phyloP scores from a whole-genome alignment of 2,329 filamentous ascomycete genomes.

The Metarhizium robertsii region DNA sequence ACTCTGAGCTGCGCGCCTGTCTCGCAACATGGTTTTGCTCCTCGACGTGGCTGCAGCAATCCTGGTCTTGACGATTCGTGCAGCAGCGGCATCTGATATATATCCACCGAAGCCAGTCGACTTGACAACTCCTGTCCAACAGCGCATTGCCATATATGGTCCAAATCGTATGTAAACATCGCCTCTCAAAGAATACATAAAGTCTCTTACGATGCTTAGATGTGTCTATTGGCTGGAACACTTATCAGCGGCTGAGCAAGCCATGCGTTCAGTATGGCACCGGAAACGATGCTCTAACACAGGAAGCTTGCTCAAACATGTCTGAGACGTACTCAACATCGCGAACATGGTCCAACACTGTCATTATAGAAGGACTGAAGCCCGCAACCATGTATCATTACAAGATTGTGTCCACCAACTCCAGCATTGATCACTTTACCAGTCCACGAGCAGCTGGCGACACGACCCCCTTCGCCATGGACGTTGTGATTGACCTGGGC shows the following conservation, averaged over 20 bases:
- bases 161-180: background rate
- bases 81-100: background rate
- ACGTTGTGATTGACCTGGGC: conserved; percentile 42
- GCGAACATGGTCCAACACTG: conserved; percentile 41
- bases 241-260: conserved; percentile 34
- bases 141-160: background rate
- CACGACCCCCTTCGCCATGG: conserved; percentile 40
- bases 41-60: background rate
- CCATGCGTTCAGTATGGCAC: conserved; percentile 44
- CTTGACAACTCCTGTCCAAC: background rate
- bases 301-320: conserved; percentile 31
- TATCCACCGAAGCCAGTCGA: background rate
- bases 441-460: conserved; percentile 46
- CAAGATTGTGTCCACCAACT: conserved; percentile 47
- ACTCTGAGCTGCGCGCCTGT: background rate
- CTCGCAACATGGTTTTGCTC: background rate
- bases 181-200: too few species aligned
- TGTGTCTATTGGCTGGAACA: conserved; percentile 48
- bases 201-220: conserved; percentile 22
- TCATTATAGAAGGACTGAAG: conserved; percentile 33
- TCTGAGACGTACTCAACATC: conserved; percentile 43
- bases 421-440: conserved; percentile 41
- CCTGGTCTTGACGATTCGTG: background rate
- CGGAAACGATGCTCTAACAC: conserved; percentile 26
- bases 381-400: conserved; percentile 52